Conservation (phyloP, 495 filamentous ascomycete genomes). For the Aspergillus sparsus region DNA sequence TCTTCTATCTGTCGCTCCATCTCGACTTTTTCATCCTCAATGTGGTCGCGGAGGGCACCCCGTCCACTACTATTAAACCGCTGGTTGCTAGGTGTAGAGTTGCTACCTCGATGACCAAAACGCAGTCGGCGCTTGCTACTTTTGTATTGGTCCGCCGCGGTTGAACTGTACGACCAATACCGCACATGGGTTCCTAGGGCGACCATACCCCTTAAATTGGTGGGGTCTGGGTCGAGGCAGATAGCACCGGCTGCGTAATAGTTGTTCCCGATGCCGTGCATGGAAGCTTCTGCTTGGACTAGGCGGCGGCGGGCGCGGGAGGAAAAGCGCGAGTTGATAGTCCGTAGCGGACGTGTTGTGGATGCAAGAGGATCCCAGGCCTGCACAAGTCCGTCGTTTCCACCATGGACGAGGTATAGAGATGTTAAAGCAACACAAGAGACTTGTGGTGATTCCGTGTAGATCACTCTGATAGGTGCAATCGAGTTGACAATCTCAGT, state of each 20-base stretch:
- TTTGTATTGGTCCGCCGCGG: slow-evolving; percentile 63
- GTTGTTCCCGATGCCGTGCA: slow-evolving; percentile 68
- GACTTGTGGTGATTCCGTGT: slow-evolving; percentile 88
- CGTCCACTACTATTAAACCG: slow-evolving; percentile 61
- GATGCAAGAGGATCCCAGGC: slow-evolving; percentile 95
- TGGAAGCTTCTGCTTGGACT: slow-evolving; percentile 68
- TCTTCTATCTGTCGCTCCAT: slow-evolving; percentile 72
- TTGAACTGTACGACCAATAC: slow-evolving; percentile 91
- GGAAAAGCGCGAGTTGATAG: slow-evolving; percentile 85
- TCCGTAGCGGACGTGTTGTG: slow-evolving; percentile 74
- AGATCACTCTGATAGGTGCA: slow-evolving; percentile 73
- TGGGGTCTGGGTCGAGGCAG: slow-evolving; percentile 84
- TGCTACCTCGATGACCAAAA: slow-evolving; percentile 59
- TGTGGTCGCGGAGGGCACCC: slow-evolving; percentile 72
- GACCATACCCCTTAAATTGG: slow-evolving; percentile 85
- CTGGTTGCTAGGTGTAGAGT: slow-evolving; percentile 51
- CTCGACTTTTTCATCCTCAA: slow-evolving; percentile 78
- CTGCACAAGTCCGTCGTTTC: slow-evolving; percentile 93
- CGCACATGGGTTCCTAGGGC: slow-evolving; percentile 82
- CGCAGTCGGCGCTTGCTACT: slow-evolving; percentile 62
- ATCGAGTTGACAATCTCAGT: slow-evolving; percentile 54
- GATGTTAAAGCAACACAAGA: slow-evolving; percentile 84
- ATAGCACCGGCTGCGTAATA: slow-evolving; percentile 83
- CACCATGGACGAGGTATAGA: slow-evolving; percentile 86
- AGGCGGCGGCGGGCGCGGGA: slow-evolving; percentile 74